phyloP scores from a whole-genome alignment of 2,329 filamentous ascomycete species.

The Alternaria sp. region DNA sequence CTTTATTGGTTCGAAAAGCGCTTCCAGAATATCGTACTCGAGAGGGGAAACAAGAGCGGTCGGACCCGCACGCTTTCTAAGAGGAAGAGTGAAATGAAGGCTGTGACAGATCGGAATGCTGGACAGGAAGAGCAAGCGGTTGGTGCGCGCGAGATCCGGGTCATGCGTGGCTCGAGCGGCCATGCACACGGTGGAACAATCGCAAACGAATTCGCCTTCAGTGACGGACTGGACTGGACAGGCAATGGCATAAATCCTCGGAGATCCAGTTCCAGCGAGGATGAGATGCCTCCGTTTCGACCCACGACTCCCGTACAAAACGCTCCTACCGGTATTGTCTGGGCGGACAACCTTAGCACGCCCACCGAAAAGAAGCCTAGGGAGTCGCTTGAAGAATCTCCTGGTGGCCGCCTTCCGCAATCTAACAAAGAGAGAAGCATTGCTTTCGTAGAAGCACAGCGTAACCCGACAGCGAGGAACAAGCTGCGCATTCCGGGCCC shows the following conservation, averaged over 20 bases:
- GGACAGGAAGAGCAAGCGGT: constrained; percentile 69
- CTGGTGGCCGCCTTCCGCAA: constrained; percentile 58
- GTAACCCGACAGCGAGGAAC: constrained; percentile 74
- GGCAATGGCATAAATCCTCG: constrained; percentile 24
- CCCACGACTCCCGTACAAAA: constrained; percentile 24
- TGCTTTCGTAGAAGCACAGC: constrained; percentile 85
- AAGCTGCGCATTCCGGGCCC: constrained; percentile 91
- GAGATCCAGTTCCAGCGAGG: constrained; percentile 22
- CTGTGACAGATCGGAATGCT: constrained; percentile 55
- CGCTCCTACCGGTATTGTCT: constrained; percentile 29
- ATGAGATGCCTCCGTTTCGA: constrained; percentile 29
- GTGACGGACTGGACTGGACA: constrained; percentile 55
- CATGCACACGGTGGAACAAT: constrained; percentile 67
- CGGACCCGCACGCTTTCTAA: constrained; percentile 69
- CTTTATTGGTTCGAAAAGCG: constrained; percentile 99
- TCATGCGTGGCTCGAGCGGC: constrained; percentile 68
- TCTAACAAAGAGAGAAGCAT: constrained; percentile 80
- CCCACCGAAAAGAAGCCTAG: constrained; percentile 57
- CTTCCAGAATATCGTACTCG: constrained; percentile 83
- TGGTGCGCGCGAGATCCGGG: constrained; percentile 70
- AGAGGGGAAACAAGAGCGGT: constrained; percentile 68
- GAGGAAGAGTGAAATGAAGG: constrained; percentile 58
- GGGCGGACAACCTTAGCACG: constrained; percentile 49
- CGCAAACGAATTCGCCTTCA: constrained; percentile 56
- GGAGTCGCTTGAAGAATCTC: constrained; percentile 64